Evolutionary conservation across 2,329 filamentous ascomycete genomes (phyloP).

Genomic region (Penicillium brasilianum): DNA sequence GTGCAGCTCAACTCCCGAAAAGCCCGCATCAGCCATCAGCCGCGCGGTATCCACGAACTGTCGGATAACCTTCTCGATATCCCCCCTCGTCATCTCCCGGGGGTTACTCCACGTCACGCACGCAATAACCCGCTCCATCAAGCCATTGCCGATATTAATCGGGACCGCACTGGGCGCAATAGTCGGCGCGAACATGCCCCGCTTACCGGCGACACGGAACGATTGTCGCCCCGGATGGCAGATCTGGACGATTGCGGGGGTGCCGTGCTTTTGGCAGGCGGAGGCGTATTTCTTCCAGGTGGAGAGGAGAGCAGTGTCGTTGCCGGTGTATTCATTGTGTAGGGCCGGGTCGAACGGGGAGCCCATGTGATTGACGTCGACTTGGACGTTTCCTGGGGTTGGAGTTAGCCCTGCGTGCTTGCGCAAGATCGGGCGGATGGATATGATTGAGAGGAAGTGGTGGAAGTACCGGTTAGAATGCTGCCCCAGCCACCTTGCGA

Average conservation of each 20-base stretch:
- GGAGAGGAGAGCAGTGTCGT: conserved; percentile 24
- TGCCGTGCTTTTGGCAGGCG: conserved; percentile 45
- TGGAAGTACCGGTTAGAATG: conserved; percentile 47
- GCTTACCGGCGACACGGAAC: conserved; percentile 45
- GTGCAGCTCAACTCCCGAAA: conserved; percentile 60
- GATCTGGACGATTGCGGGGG: conserved; percentile 51
- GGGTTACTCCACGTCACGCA: conserved; percentile 54
- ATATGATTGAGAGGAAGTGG: no score
- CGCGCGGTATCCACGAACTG: conserved; percentile 61
- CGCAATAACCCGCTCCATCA: conserved; percentile 41
- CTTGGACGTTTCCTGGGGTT: conserved; percentile 46
- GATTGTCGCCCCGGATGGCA: conserved; percentile 54
- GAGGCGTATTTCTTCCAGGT: conserved; percentile 39
- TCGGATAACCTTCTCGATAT: conserved; percentile 59
- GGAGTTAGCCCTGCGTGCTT: not conserved
- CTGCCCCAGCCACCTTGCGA: conserved; percentile 49
- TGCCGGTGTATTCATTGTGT: conserved; percentile 32
- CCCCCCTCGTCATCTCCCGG: conserved; percentile 59
- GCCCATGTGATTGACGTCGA: conserved; percentile 51
- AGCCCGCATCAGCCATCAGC: conserved; percentile 56
- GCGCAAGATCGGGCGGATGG: no score
- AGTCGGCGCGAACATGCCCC: conserved; percentile 38
- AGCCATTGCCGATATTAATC: conserved; percentile 45
- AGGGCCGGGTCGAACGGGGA: conserved; percentile 38
- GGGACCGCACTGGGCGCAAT: conserved; percentile 49